Percentiles rank a stretch among this genome's conserved stretches.
phyloP scores from a whole-genome alignment of 345 rosid species.

The Murraya koenigii region DNA sequence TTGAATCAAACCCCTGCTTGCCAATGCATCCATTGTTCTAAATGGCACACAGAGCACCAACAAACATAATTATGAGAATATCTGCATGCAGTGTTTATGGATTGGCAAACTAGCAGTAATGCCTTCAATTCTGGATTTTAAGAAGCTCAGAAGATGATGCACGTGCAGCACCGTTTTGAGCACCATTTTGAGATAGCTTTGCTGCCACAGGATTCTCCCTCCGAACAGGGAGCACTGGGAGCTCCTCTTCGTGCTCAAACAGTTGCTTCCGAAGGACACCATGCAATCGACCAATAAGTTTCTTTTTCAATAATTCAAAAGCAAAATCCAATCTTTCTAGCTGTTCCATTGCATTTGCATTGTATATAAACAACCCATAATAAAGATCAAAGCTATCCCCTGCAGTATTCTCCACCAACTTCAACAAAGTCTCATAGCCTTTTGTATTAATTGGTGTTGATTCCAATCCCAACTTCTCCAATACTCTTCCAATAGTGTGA shows the following conservation, averaged over 20 bases:
- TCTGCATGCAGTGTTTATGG: not conserved
- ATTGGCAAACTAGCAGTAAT: not conserved
- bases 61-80: not conserved
- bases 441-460: slow-evolving; percentile 65
- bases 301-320: slow-evolving; percentile 66
- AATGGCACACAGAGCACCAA: not conserved
- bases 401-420: slow-evolving; percentile 75
- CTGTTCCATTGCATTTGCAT: slow-evolving; percentile 81
- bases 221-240: slow-evolving; percentile 15
- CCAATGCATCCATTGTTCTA: not conserved
- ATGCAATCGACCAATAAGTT: slow-evolving; percentile 65
- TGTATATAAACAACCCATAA: slow-evolving; percentile 74
- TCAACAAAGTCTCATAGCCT: slow-evolving; percentile 74
- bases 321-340: slow-evolving; percentile 71
- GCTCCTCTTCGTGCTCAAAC: slow-evolving; percentile 38
- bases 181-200: slow-evolving; percentile 24
- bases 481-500: slow-evolving; percentile 69
- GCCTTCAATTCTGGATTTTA: slow-evolving; percentile 13
- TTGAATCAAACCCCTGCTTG: not conserved
- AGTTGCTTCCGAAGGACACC: slow-evolving; percentile 49
- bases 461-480: slow-evolving; percentile 62
- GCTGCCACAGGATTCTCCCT: slow-evolving; percentile 23
- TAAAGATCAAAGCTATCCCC: slow-evolving; percentile 86
- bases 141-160: slow-evolving; percentile 12
- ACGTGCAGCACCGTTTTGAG: slow-evolving; percentile 20